A percentile compares a stretch with the other conserved stretches of the same genome.
Conservation (phyloP, 257 asterid species). For the Asclepias syriaca region DNA sequence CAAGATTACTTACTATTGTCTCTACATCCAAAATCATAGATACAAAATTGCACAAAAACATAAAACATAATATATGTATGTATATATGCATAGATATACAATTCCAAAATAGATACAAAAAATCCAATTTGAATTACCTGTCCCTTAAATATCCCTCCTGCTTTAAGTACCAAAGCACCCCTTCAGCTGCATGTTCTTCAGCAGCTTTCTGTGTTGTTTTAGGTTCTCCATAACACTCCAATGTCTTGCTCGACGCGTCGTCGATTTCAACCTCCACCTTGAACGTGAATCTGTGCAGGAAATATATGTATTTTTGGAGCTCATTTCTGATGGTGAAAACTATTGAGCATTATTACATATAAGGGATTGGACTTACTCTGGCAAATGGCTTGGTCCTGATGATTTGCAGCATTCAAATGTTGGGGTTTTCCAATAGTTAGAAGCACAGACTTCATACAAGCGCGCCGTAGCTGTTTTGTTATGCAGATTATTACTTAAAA, state of each 20-base stretch:
- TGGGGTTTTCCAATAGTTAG: slow-evolving; percentile 89
- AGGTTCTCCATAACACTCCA: slow-evolving; percentile 65
- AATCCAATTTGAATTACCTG: background rate
- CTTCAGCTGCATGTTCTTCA: slow-evolving; percentile 73
- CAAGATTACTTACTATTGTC: no score
- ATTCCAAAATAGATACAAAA: background rate
- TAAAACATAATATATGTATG: no score
- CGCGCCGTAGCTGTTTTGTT: slow-evolving; percentile 58
- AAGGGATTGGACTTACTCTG: slow-evolving; percentile 51
- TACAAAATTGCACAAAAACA: no score
- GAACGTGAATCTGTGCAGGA: slow-evolving; percentile 49
- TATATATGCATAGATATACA: no score
- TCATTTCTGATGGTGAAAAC: background rate
- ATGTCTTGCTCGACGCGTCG: slow-evolving; percentile 29
- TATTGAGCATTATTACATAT: background rate
- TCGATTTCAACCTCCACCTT: slow-evolving; percentile 53
- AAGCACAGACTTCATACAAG: slow-evolving; percentile 62
- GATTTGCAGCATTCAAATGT: slow-evolving; percentile 62
- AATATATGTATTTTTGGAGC: background rate
- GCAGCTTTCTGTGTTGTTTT: slow-evolving; percentile 67
- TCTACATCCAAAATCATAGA: no score
- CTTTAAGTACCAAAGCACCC: slow-evolving; percentile 68
- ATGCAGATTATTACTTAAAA: no score
- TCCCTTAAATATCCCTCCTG: slow-evolving; percentile 45
- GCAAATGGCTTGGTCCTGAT: slow-evolving; percentile 72